These are phyloP conservation scores for Candida xiaguanensis DNA, from an alignment of 805 yeast genomes.

Conservation along the genomic window DNA sequence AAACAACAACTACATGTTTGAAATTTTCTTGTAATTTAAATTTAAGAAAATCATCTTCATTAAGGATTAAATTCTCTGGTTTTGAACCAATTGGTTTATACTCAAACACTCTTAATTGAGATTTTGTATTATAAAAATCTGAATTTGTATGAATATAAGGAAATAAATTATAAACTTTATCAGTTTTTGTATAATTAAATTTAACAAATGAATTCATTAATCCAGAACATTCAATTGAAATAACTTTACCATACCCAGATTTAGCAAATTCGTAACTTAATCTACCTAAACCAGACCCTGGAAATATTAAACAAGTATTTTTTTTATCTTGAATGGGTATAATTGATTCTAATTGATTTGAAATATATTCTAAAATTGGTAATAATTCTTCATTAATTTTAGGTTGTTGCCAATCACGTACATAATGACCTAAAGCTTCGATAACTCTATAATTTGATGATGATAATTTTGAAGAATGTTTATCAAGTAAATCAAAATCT, in stretches of 20 bases:
- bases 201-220: slow-evolving; percentile 71
- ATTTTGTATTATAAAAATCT: slow-evolving; percentile 12
- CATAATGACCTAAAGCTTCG: slow-evolving; percentile 70
- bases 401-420: slow-evolving; percentile 67
- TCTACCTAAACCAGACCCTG: slow-evolving; percentile 87
- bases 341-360: slow-evolving; percentile 33
- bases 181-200: slow-evolving; percentile 37
- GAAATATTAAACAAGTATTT: slow-evolving; percentile 59
- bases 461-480: background rate
- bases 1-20: slow-evolving; percentile 49
- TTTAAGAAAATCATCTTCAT: slow-evolving; percentile 62
- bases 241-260: slow-evolving; percentile 43
- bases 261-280: slow-evolving; percentile 61
- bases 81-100: slow-evolving; percentile 20
- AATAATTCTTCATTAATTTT: slow-evolving; percentile 21
- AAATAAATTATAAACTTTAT: slow-evolving; percentile 15
- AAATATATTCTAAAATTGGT: slow-evolving; percentile 54
- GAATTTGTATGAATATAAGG: slow-evolving; percentile 60
- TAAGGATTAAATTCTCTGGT: slow-evolving; percentile 47
- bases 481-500: slow-evolving; percentile 20
- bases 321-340: slow-evolving; percentile 24
- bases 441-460: slow-evolving; percentile 37
- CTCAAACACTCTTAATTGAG: slow-evolving; percentile 20
- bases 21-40: slow-evolving; percentile 30
- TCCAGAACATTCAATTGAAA: slow-evolving; percentile 73